phyloP scores from a whole-genome alignment of 2,329 filamentous ascomycete genomes.

The Rosellinia necatrix region DNA sequence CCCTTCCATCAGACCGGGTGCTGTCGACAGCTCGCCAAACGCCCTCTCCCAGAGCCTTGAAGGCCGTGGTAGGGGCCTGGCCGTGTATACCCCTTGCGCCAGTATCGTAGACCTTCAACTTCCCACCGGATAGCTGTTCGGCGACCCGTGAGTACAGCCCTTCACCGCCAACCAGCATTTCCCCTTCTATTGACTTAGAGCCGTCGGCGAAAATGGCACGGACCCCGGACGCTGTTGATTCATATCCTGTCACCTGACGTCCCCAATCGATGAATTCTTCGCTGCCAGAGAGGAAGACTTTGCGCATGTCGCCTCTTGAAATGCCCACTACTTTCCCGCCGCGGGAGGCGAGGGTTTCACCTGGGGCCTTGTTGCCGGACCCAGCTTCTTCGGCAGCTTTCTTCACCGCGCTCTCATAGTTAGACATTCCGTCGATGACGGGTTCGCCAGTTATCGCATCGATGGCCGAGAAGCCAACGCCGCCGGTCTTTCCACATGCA shows the following conservation, averaged over 20 bases:
- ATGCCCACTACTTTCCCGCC: conserved; percentile 66
- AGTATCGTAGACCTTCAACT: conserved; percentile 65
- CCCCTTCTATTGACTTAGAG: conserved; percentile 31
- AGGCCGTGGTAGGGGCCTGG: conserved; percentile 65
- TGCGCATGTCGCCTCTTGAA: conserved; percentile 65
- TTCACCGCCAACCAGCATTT: conserved; percentile 54
- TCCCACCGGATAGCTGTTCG: conserved; percentile 61
- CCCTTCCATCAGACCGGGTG: conserved; percentile 48
- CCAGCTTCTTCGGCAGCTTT: conserved; percentile 19
- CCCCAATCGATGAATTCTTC: conserved; percentile 61
- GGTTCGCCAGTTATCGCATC: conserved; percentile 59
- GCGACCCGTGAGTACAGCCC: conserved; percentile 66
- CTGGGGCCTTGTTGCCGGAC: neutral
- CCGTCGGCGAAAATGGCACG: conserved; percentile 64
- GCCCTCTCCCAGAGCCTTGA: conserved; percentile 65
- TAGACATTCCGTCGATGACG: conserved; percentile 27
- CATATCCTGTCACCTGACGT: conserved; percentile 62
- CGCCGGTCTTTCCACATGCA: conserved; percentile 63
- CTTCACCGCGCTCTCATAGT: neutral
- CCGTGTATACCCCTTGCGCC: conserved; percentile 69
- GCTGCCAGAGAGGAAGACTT: conserved; percentile 59
- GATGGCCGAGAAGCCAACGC: conserved; percentile 54
- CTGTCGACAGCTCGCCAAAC: conserved; percentile 62
- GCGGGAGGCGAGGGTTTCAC: conserved; percentile 51
- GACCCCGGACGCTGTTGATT: conserved; percentile 59